A percentile compares a stretch with the other conserved stretches of the same genome.
These are phyloP conservation scores for Alternaria viburni DNA, from an alignment of 2,329 filamentous ascomycete genomes.

Conservation along the genomic window DNA sequence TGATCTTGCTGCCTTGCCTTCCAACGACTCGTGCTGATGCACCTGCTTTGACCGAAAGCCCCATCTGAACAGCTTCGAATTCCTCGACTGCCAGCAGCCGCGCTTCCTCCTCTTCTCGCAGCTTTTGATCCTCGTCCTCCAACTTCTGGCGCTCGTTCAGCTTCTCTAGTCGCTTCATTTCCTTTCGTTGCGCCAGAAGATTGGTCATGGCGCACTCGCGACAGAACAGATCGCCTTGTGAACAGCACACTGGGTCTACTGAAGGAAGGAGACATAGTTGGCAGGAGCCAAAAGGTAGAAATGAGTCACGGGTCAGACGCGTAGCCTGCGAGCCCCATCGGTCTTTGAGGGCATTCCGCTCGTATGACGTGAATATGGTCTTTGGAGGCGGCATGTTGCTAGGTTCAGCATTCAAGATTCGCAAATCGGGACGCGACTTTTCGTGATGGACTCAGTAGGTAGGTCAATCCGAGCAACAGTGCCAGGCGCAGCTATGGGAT, in stretches of 20 bases:
- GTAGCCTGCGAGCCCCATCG: constrained; percentile 83
- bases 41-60: constrained; percentile 50
- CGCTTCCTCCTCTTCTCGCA: constrained; percentile 71
- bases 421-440: constrained; percentile 1
- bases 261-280: constrained; percentile 84
- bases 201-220: constrained; percentile 92
- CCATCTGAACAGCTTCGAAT: constrained; percentile 86
- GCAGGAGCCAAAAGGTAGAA: constrained; percentile 89
- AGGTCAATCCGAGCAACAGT: background rate
- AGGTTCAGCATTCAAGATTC: background rate
- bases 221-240: constrained; percentile 84
- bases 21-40: constrained; percentile 49
- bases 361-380: constrained; percentile 87
- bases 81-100: constrained; percentile 73
- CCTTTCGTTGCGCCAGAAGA: constrained; percentile 87
- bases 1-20: constrained; percentile 52
- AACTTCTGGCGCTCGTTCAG: constrained; percentile 66
- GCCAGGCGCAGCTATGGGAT: background rate
- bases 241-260: constrained; percentile 81
- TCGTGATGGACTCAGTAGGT: background rate
- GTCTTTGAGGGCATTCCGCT: constrained; percentile 80
- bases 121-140: constrained; percentile 67
- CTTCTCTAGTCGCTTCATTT: constrained; percentile 82
- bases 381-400: constrained; percentile 36
- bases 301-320: constrained; percentile 87